Base-by-base conservation (phyloP, 2,329 filamentous ascomycete genomes). In the Pestalotiopsis sp. region DNA sequence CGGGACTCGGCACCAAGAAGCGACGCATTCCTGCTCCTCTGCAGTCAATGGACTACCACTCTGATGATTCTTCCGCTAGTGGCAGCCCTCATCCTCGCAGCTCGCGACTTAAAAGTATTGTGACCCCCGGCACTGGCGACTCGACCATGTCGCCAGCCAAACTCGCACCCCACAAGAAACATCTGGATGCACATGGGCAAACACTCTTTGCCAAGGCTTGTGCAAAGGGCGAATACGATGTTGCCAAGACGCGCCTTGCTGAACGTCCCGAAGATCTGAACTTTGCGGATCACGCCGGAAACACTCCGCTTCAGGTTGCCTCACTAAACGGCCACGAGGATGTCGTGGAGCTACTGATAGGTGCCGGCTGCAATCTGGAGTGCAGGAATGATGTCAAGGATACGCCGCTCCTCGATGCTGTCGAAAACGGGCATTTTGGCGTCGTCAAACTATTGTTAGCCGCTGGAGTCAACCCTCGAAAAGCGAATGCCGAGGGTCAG, bases 301-400 rank as follows among this genome's bases (percentile, higher is more conserved):
- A 98, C 76, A 97, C 95, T 1, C 96, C 96, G 27, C 85, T 99
- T 41, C 96, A 99, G 79, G 96, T 97, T 72, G 95, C 96, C 41
- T 91, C 95, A 39, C 86, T 99, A 69, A 92, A 96, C 76, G 96
- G 96, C 6, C 93, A 91, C 78, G 91, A 91, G 39, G 89, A 96
- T 67, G 95, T 98, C 68, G 96, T 98, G 52, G 91, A 93, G 77
- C 92, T 97, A 66, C 83, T 99, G 52, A 90, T 99, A 70, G 89
- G 93, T 9, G 91, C 93, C 71, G 93, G 93, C 41, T 97, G 95
- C 80, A 92, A 93, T 67, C 87, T 96, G 60, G 93, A 98, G 75
- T 95, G 88, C 75, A 84, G 91, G 69, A 91, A 92, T 75, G 91
- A 93, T 75, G 92, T 94, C 74, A 94, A 93, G 75, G 96, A 99